These are phyloP conservation scores for Colletotrichum sp. DNA, from an alignment of 2,329 filamentous ascomycete genomes.

Conservation along the genomic window DNA sequence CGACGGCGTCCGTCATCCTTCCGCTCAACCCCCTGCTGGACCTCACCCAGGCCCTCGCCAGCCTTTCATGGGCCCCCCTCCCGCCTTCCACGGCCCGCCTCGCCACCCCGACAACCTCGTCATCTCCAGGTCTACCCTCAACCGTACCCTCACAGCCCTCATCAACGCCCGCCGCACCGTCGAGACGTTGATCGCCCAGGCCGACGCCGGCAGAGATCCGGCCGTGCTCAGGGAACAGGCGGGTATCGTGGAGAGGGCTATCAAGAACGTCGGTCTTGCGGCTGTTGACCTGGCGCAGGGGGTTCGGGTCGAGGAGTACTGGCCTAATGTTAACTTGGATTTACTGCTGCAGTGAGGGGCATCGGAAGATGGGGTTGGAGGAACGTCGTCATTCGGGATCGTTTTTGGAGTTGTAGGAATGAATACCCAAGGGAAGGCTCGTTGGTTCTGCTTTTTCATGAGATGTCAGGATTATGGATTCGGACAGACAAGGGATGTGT, in stretches of 20 bases:
- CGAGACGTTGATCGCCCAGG: rapidly evolving
- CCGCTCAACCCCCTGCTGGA: rapidly evolving
- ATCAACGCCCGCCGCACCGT: rapidly evolving
- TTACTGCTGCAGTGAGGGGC: not conserved
- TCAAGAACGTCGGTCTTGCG: not conserved
- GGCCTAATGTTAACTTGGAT: not conserved
- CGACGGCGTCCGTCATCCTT: not conserved
- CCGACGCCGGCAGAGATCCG: not conserved
- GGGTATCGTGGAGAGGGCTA: not conserved
- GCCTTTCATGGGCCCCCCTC: not conserved
- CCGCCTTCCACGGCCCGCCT: not conserved
- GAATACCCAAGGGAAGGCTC: not conserved
- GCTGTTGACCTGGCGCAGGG: not conserved
- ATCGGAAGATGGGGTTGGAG: too few species aligned
- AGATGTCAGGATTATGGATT: not conserved
- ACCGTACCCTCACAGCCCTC: not conserved
- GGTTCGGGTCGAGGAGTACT: not conserved
- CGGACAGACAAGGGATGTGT: not conserved
- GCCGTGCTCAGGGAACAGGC: not conserved
- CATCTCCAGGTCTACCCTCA: not conserved
- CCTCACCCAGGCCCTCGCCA: not conserved
- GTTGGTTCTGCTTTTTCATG: not conserved
- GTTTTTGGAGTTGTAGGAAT: not conserved
- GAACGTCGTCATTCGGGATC: not conserved
- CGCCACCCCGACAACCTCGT: not conserved